phyloP scores from a whole-genome alignment of 192 early-diverging fungal genomes.

The Jimgerdemannia flammicorona region DNA sequence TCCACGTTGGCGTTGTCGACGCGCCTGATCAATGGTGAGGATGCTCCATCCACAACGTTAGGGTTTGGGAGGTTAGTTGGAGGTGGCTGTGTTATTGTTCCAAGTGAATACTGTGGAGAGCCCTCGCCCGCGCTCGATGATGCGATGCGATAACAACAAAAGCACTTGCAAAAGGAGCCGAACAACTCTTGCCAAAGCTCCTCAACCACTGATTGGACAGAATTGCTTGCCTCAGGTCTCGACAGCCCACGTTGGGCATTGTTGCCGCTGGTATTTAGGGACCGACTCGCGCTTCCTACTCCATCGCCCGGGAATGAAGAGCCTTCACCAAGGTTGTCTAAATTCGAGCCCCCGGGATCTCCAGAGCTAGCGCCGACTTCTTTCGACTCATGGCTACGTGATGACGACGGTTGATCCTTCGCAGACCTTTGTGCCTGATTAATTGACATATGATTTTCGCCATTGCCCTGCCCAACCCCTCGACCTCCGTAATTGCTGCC shows the following conservation, averaged over 20 bases:
- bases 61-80: no score
- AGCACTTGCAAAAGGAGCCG: no score
- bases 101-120: no score
- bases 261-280: background rate
- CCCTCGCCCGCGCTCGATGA: no score
- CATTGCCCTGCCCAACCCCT: background rate
- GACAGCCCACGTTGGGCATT: background rate
- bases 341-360: background rate
- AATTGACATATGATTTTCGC: background rate
- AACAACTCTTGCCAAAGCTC: no score
- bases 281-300: background rate
- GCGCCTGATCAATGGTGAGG: no score
- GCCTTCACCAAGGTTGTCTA: background rate
- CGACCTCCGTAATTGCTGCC: background rate
- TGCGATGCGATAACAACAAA: no score
- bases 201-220: no score
- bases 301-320: background rate
- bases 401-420: background rate
- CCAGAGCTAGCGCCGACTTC: background rate
- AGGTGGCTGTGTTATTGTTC: no score
- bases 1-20: no score
- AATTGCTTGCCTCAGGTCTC: background rate
- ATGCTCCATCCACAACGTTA: no score
- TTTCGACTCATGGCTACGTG: background rate
- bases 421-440: background rate